A percentile compares a stretch with the other conserved stretches of the same genome.
These are phyloP conservation scores for Neurospora crassa DNA, from an alignment of 2,329 filamentous ascomycete genomes.

Conservation along the genomic window DNA sequence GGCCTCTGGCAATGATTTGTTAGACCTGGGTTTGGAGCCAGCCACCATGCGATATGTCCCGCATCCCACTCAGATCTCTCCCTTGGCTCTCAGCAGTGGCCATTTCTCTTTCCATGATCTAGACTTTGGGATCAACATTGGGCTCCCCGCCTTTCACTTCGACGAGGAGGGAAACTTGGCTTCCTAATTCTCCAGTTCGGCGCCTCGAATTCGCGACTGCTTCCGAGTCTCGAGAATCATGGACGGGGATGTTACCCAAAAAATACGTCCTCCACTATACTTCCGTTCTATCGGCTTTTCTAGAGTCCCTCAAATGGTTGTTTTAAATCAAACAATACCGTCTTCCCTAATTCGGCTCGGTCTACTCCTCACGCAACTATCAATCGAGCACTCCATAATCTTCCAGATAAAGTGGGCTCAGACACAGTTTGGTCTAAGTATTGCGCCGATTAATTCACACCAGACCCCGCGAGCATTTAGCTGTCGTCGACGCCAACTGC, in stretches of 20 bases:
- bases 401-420: neutral
- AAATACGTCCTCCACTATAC: too few species aligned
- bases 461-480: neutral
- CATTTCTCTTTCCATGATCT: slow-evolving; percentile 52
- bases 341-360: neutral
- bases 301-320: neutral
- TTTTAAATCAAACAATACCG: neutral
- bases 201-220: neutral
- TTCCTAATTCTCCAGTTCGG: slow-evolving; percentile 23
- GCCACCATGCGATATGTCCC: neutral
- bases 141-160: slow-evolving; percentile 48
- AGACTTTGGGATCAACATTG: slow-evolving; percentile 60
- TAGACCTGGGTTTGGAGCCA: neutral
- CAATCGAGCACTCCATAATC: neutral
- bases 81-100: neutral
- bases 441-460: neutral
- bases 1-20: neutral
- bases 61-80: neutral
- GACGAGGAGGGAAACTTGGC: slow-evolving; percentile 25
- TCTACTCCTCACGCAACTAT: neutral
- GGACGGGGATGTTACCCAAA: neutral
- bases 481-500: neutral
- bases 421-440: neutral
- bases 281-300: neutral
- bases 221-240: neutral